Evolutionary conservation across 495 filamentous ascomycete species (phyloP).

Genomic region (Chlorociboria aeruginascens): DNA sequence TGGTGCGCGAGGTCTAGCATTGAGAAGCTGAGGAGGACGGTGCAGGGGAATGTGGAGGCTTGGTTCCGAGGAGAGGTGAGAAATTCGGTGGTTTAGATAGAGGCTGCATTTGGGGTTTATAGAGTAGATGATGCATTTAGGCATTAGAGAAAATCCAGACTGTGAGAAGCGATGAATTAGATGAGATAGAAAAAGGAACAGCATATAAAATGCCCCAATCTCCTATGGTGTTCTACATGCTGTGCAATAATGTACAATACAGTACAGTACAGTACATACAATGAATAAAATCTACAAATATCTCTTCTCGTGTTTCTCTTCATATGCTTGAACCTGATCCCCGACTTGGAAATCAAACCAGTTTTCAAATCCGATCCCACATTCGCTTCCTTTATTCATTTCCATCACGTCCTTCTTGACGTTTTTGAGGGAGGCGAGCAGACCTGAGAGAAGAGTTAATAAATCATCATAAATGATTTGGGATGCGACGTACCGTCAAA

Average conservation of each 20-base stretch:
- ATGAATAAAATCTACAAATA: constrained; percentile 31
- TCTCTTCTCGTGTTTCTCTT: constrained; percentile 65
- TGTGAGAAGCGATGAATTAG: too few relatives aligned
- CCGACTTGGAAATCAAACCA: constrained; percentile 71
- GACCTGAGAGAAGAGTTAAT: constrained; percentile 38
- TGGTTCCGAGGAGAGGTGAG: constrained; percentile 10
- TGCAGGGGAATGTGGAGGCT: constrained; percentile 13
- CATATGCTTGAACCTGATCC: constrained; percentile 78
- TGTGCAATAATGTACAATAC: too few relatives aligned
- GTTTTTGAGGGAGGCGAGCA: constrained; percentile 71
- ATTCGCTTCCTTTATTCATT: constrained; percentile 85
- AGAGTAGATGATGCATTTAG: too few relatives aligned
- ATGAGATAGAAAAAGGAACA: too few relatives aligned
- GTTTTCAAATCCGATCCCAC: constrained; percentile 73
- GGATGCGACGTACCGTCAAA: constrained; percentile 58
- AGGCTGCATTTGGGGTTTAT: background rate
- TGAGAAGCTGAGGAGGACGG: constrained; percentile 14
- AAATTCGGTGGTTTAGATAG: constrained; percentile 7
- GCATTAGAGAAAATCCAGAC: too few relatives aligned
- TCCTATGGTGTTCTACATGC: too few relatives aligned
- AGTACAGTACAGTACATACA: too few relatives aligned
- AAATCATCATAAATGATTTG: background rate
- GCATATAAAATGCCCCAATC: too few relatives aligned
- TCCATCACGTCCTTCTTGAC: constrained; percentile 82
- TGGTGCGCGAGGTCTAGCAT: constrained; percentile 14